These are phyloP conservation scores for Sicyos edulis DNA, from an alignment of 306 rosid species.

Conservation along the genomic window DNA sequence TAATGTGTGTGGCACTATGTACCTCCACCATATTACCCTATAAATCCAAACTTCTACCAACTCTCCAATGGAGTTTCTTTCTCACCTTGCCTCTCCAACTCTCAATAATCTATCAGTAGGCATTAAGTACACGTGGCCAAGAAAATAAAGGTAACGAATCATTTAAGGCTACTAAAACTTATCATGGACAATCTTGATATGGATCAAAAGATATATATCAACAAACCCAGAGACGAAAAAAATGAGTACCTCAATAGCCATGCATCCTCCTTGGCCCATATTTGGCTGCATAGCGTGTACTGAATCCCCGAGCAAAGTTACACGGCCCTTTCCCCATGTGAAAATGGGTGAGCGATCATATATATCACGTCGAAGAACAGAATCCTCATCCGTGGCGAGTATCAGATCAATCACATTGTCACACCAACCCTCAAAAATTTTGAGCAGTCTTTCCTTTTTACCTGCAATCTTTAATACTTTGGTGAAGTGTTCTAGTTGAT, in stretches of 20 bases:
- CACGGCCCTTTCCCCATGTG: conserved; percentile 88
- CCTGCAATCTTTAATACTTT: conserved; percentile 32
- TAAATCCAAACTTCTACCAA: no score
- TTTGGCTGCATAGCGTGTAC: conserved; percentile 99
- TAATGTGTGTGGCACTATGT: no score
- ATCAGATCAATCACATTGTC: conserved; percentile 76
- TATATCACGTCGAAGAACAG: conserved; percentile 84
- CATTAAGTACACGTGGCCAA: no score
- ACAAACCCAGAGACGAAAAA: background rate
- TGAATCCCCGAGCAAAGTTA: conserved; percentile 92
- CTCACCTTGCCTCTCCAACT: no score
- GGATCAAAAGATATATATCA: background rate
- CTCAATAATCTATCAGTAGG: no score
- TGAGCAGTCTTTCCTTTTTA: conserved; percentile 64
- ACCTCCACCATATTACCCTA: no score
- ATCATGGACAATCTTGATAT: background rate
- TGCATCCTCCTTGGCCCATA: conserved; percentile 98
- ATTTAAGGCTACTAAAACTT: background rate
- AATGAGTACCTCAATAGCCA: conserved; percentile 84
- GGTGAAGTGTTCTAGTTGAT: no score
- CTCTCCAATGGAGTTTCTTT: no score
- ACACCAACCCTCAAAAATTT: conserved; percentile 87
- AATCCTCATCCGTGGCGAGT: conserved; percentile 75
- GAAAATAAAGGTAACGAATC: background rate
- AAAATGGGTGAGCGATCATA: conserved; percentile 69